Percentiles rank a stretch among this genome's conserved stretches.
Evolutionary conservation across 2,329 filamentous ascomycete genomes (phyloP).

Genomic region (Sporothrix pseudoabietina): DNA sequence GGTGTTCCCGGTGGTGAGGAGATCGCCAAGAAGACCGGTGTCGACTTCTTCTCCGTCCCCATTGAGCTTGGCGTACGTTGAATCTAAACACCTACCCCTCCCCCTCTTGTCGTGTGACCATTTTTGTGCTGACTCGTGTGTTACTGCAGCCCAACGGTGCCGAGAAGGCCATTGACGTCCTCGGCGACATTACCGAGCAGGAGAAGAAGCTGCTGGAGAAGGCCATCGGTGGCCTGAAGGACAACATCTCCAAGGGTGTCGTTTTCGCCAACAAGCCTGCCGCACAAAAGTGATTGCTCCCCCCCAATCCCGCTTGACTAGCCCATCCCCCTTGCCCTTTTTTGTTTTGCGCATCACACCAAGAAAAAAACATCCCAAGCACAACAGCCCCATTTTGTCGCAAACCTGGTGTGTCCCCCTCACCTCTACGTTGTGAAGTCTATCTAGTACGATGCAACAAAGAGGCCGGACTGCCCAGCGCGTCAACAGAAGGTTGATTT

Average conservation of each 20-base stretch:
- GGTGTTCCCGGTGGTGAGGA: constrained; percentile 85
- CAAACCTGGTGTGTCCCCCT: neutral
- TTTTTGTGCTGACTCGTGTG: constrained; percentile 38
- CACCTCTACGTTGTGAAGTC: constrained; percentile 16
- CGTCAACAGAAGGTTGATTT: constrained; percentile 12
- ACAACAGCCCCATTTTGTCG: constrained; percentile 12
- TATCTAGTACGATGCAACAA: constrained; percentile 26
- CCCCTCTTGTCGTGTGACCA: constrained; percentile 22
- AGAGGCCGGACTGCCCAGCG: neutral
- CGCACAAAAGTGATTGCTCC: constrained; percentile 76
- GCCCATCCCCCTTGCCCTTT: constrained; percentile 26
- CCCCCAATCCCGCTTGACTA: constrained; percentile 37
- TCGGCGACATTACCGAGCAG: constrained; percentile 75
- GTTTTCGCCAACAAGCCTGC: constrained; percentile 79
- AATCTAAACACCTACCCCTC: neutral
- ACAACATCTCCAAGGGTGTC: constrained; percentile 93
- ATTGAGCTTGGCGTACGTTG: constrained; percentile 88
- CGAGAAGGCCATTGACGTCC: constrained; percentile 80
- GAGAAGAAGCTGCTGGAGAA: constrained; percentile 86
- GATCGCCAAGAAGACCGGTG: constrained; percentile 78
- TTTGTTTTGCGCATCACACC: constrained; percentile 11
- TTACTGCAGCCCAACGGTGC: constrained; percentile 70
- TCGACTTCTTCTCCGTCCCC: constrained; percentile 94
- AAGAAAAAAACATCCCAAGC: constrained; percentile 22
- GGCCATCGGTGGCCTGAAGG: constrained; percentile 76